Base-by-base conservation (phyloP, 164 flowering plant genomes). In the Tetracentron sinense region DNA sequence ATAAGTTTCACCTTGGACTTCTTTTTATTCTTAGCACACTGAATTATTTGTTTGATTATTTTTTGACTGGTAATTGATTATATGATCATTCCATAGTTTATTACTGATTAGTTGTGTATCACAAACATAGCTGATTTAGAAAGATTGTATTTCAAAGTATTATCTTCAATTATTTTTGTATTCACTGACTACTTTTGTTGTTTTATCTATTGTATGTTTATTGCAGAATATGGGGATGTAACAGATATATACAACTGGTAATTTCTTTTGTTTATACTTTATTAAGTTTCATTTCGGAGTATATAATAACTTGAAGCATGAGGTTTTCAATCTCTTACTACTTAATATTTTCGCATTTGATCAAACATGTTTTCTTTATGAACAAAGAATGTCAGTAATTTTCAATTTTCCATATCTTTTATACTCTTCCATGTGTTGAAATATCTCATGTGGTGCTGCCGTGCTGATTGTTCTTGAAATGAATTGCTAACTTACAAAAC, bases 171-270 rank as follows among this genome's bases (percentile, higher is more conserved):
- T 38, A 10, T 38, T 38, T 38, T 12, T 12, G 4, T 8, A 10
- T 17, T 29, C 1, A 29, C 47, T 64, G 10, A 23, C 35, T 28
- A 20, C 0, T 17, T 12, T 27, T 19, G 17, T 33, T 48, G 50
- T 26, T 58, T 70, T 10, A 14, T 28, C 20, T 44, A 21, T 55
- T 66, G 47, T 47, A 21, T 66, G 42, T 66, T 64, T 64, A 53
- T 64, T 72, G 74, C 96, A 93, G 98, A 93, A 78, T 93, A 87
- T 77, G 98, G 98, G 67, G 95, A 89, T 69, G 82, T 87, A 65
- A 90, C 98, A 2, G 82, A 89, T 78, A 87, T 93, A 33, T 93
- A 93, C 74, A 90, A 76, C 84, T 93, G 98, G 98, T 93, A 87
- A 69, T 48, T 61, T 65, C 29, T 52, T 50, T 64, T 63, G 14